A percentile compares a stretch with the other conserved stretches of the same genome.
phyloP scores from a whole-genome alignment of 2,329 filamentous ascomycete genomes.

The Trichoderma sp. region DNA sequence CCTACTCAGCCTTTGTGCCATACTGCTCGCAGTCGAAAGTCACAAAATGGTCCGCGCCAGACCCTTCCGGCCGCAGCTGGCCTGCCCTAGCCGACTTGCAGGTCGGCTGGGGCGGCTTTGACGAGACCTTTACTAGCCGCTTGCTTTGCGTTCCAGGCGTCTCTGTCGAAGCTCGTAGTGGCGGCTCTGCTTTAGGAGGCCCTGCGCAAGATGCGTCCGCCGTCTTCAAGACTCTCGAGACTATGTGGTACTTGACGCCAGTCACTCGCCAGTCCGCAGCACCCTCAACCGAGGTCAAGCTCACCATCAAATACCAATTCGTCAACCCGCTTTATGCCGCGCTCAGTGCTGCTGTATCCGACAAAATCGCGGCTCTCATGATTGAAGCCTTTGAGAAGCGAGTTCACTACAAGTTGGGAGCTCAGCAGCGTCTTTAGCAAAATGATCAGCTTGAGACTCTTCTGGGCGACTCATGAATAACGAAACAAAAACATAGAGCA shows the following conservation, averaged over 20 bases:
- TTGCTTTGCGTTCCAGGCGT: slow-evolving; percentile 75
- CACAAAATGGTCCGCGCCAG: slow-evolving; percentile 69
- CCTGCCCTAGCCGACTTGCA: slow-evolving; percentile 78
- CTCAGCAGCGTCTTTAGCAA: slow-evolving; percentile 18
- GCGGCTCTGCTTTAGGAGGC: slow-evolving; percentile 54
- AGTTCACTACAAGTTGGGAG: slow-evolving; percentile 56
- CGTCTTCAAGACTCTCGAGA: slow-evolving; percentile 70
- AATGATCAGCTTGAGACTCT: background rate
- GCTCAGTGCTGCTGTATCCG: slow-evolving; percentile 78
- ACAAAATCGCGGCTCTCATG: slow-evolving; percentile 85
- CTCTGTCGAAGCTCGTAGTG: slow-evolving; percentile 78
- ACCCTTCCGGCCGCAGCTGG: slow-evolving; percentile 56
- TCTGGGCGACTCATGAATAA: background rate
- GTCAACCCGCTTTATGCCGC: slow-evolving; percentile 85
- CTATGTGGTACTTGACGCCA: slow-evolving; percentile 67
- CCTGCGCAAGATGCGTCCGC: slow-evolving; percentile 46
- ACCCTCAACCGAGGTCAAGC: slow-evolving; percentile 67
- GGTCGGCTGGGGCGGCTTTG: slow-evolving; percentile 82
- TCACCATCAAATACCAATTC: slow-evolving; percentile 83
- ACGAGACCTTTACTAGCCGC: slow-evolving; percentile 80
- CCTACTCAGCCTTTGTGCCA: slow-evolving; percentile 86
- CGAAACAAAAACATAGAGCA: background rate
- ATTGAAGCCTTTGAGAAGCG: slow-evolving; percentile 89
- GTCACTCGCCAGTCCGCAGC: slow-evolving; percentile 36
- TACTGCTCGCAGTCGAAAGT: slow-evolving; percentile 82